A percentile compares a stretch with the other conserved stretches of the same genome.
These are phyloP conservation scores for Clitopilus passeckerianus DNA, from an alignment of 768 basidiomycete genomes.

Conservation along the genomic window DNA sequence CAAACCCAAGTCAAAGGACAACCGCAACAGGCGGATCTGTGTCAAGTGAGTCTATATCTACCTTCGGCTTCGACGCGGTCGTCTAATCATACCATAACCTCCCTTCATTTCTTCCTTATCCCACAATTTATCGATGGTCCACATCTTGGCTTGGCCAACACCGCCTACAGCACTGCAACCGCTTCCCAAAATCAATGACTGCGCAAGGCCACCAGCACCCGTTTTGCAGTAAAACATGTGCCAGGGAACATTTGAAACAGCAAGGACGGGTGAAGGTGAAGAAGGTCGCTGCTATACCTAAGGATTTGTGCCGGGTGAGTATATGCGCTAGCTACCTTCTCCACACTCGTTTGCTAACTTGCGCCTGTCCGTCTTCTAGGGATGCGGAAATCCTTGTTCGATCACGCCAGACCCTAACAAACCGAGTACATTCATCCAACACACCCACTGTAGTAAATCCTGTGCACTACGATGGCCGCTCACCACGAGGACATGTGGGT, in stretches of 20 bases:
- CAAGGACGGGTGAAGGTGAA: neutral
- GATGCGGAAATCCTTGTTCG: constrained; percentile 6
- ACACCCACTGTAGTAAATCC: constrained; percentile 11
- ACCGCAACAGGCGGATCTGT: neutral
- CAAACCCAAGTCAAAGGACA: neutral
- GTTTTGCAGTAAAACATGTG: constrained; percentile 12
- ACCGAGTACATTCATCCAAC: constrained; percentile 1
- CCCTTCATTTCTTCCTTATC: neutral
- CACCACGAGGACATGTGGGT: constrained; percentile 1
- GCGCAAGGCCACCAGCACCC: constrained; percentile 8
- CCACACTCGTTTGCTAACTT: neutral
- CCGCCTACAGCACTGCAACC: constrained; percentile 6
- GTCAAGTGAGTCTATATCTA: neutral
- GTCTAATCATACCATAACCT: neutral
- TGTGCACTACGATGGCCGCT: constrained; percentile 7
- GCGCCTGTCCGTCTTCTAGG: constrained; percentile 6
- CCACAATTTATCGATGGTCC: neutral
- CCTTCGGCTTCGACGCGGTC: too few species aligned
- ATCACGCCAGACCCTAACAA: constrained; percentile 3
- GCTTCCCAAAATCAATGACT: constrained; percentile 4
- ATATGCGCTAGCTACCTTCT: neutral
- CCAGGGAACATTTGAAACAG: constrained; percentile 5
- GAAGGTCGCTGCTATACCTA: neutral
- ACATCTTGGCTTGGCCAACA: neutral
- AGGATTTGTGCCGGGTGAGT: constrained; percentile 5